Evolutionary conservation across 176 grass and related monocot species (phyloP), one percentile per base, ranked within the genome.

Genomic region (Eleusine coracana): DNA sequence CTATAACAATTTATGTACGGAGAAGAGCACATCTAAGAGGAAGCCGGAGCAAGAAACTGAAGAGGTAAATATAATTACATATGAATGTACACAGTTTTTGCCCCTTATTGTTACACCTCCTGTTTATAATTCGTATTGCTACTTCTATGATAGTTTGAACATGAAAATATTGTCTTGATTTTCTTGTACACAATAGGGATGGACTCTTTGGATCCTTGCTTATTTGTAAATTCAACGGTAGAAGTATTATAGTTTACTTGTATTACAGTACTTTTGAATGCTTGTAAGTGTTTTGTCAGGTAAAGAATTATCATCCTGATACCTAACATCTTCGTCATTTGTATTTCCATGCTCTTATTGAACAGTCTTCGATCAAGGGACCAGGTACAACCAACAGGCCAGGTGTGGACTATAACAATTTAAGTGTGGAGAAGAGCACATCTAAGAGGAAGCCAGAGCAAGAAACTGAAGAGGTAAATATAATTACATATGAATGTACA

Each of bases 381-480:
- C 70, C 76, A 74, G 63, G 78, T 58, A 94, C 74, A 88, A 58
- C 65, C 37, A 91, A 94, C 78, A 80, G 83, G 49, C 85, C 70
- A 64, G 16, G 38, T 3, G 16, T 18, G 6, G 52, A 55, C 18
- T 16, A 51, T 15, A 51, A 4, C 49, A 51, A 51, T 12, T 15
- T 20, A 55, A 58, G 18, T 58, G 83, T 54, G 15, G 89, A 95
- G 36, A 86, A 86, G 61, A 81, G 59, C 64, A 86, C 70, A 27
- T 76, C 86, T 40, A 93, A 91, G 80, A 95, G 87, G 67, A 95
- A 95, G 74, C 79, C 59, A 60, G 89, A 34, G 11, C 82, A 84
- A 46, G 88, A 90, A 72, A 75, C 77, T 66, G 87, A 89, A 80
- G 86, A 89, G 87, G 89, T 90, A 83, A 38, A 36, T 77, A 66